Base-by-base conservation (phyloP, 345 rosid genomes). In the Trapa incisa region DNA sequence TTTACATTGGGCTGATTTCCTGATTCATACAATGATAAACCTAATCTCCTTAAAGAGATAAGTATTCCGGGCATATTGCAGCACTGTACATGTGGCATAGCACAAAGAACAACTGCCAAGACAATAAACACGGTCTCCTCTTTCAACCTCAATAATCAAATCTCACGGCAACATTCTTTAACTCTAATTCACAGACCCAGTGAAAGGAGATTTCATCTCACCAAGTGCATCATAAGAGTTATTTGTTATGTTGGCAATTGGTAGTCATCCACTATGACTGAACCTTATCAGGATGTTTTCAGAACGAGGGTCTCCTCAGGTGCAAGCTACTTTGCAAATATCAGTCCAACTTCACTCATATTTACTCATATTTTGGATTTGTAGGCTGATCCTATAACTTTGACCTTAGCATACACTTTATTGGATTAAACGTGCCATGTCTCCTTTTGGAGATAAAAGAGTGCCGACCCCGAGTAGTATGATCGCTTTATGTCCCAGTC, bases 401-500 rank as follows among this genome's bases (percentile, higher is more conserved):
- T 37, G 92, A 88, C 60, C 96, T 83, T 1, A 88, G 92, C 22
- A 90, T 84, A 77, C 89, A 86, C 76, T 88, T 93, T 65, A 75
- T 84, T 52, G 84, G 89, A 73, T 85, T 86, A 70, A 89, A 86
- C 2, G 82, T 68, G n/a, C 77, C 63, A 10, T 72, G 80, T 68
- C 76, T 78, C 72, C 81, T 70, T 6, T 38, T 60, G 52, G 78
- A 71, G 65, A 70, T 62, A 56, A 77, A 68, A 13, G 70, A 65
- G 54, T 32, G 85, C 65, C 79, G 64, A 62, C 63, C 63, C 76
- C 35, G 74, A 74, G 68, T 81, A 76, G 69, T 78, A 80, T 0
- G 87, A 80, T 43, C 83, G 66, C 76, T 71, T 83, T 13, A 88
- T 52, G 78, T 90, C 98, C 98, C 98, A 93, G 65, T 74, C 97